phyloP scores from a whole-genome alignment of 1,139 yeast species.

The Meyerozyma athensensis region DNA sequence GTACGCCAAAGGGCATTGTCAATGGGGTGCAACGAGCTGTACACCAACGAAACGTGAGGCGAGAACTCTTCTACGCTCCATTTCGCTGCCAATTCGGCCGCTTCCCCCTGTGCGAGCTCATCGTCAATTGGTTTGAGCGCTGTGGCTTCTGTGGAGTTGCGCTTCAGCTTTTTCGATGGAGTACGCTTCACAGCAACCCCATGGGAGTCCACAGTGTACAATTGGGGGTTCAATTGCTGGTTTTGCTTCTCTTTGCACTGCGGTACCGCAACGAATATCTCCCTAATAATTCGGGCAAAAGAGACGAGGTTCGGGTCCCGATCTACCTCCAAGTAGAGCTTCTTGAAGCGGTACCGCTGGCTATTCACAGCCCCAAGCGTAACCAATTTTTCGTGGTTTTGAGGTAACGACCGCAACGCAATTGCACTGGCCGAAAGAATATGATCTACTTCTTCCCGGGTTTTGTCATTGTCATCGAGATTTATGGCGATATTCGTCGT shows the following conservation, averaged over 20 bases:
- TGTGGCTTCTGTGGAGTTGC: slow-evolving; percentile 3
- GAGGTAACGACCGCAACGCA: slow-evolving; percentile 50
- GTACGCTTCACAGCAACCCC: slow-evolving; percentile 28
- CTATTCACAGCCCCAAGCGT: slow-evolving; percentile 34
- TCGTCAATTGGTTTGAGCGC: slow-evolving; percentile 23
- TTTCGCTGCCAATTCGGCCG: slow-evolving; percentile 36
- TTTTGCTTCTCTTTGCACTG: slow-evolving; percentile 33
- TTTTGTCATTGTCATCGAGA: slow-evolving; percentile 29
- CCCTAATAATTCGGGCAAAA: slow-evolving; percentile 66
- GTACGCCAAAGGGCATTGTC: slow-evolving; percentile 68
- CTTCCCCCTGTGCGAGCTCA: slow-evolving; percentile 21
- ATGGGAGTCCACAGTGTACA: slow-evolving; percentile 31
- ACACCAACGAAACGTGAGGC: slow-evolving; percentile 73
- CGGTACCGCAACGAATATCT: slow-evolving; percentile 54
- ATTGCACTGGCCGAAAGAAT: slow-evolving; percentile 64
- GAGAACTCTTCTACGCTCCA: slow-evolving; percentile 60
- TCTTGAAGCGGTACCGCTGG: slow-evolving; percentile 34
- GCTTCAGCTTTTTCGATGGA: slow-evolving; percentile 20
- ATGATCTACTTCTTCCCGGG: slow-evolving; percentile 52
- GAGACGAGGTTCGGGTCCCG: slow-evolving; percentile 57
- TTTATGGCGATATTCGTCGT: slow-evolving; percentile 54
- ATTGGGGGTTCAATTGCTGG: slow-evolving; percentile 34
- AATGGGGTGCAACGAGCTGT: slow-evolving; percentile 62
- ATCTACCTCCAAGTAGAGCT: slow-evolving; percentile 55
- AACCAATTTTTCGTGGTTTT: slow-evolving; percentile 32